A percentile compares a stretch with the other conserved stretches of the same genome.
Evolutionary conservation across 1,284 basidiomycete genomes (phyloP).

Genomic region (Naganishia liquefaciens): DNA sequence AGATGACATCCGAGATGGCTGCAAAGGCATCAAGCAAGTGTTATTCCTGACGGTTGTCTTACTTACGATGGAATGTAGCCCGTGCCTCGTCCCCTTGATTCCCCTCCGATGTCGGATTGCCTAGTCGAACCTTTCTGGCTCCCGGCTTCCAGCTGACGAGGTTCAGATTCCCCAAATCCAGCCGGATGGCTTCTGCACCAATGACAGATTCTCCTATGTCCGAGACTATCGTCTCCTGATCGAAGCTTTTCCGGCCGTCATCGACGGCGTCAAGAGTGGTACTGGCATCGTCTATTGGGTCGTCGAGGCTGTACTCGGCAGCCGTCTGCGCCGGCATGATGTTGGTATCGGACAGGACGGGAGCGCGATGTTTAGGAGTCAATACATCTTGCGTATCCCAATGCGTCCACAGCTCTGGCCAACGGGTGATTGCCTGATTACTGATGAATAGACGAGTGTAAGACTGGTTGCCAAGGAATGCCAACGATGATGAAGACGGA

Average conservation of each 20-base stretch:
- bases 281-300: conserved; percentile 16
- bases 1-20: conserved; percentile 75
- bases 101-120: not conserved
- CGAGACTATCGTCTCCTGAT: conserved; percentile 1
- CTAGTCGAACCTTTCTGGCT: conserved; percentile 6
- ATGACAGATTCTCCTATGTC: conserved; percentile 1
- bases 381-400: too few relatives aligned
- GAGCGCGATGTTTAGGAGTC: not conserved
- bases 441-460: too few relatives aligned
- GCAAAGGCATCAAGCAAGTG: not conserved
- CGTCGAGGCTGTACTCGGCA: conserved; percentile 2
- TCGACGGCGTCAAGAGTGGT: conserved; percentile 19
- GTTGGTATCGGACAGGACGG: not conserved
- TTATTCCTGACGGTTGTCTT: not conserved
- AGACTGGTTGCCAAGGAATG: too few relatives aligned
- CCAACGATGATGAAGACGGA: not conserved
- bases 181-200: conserved; percentile 8
- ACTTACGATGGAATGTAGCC: conserved; percentile 9
- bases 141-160: conserved; percentile 52
- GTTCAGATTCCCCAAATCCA: conserved; percentile 45
- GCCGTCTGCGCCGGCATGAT: conserved; percentile 2
- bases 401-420: too few relatives aligned
- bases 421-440: too few relatives aligned
- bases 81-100: conserved; percentile 1
- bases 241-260: not conserved